Evolutionary conservation across 208 protist species (phyloP).

Genomic region (Wallacemonas sp.): DNA sequence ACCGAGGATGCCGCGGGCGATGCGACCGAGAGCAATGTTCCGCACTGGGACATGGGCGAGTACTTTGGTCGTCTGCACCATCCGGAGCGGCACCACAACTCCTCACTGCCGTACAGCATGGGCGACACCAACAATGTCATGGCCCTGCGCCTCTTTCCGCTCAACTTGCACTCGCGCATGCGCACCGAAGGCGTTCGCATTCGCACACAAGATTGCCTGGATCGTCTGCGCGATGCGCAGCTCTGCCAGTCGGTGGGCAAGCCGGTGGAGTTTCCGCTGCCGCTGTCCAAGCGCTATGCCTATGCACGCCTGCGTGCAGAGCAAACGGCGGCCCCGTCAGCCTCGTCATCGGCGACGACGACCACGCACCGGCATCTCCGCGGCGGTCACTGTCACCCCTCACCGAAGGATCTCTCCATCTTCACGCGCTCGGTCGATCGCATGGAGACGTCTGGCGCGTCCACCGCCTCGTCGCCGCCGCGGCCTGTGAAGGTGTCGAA

Average conservation of each 20-base stretch:
- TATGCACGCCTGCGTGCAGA: not conserved
- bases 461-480: conserved; percentile 10
- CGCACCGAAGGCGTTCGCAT: conserved; percentile 56
- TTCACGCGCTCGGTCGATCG: conserved; percentile 63
- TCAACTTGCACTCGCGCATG: conserved; percentile 58
- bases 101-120: conserved; percentile 46
- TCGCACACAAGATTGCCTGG: conserved; percentile 61
- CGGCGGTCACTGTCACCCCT: conserved; percentile 61
- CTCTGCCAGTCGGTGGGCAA: conserved; percentile 37
- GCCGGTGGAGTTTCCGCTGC: conserved; percentile 54
- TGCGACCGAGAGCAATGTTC: not conserved
- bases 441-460: conserved; percentile 21
- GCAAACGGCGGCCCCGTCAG: not conserved
- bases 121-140: conserved; percentile 69
- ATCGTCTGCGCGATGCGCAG: conserved; percentile 52
- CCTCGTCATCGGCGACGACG: not conserved
- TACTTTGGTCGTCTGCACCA: conserved; percentile 44
- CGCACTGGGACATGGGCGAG: conserved; percentile 39
- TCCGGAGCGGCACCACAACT: conserved; percentile 63
- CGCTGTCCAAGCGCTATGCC: conserved; percentile 22
- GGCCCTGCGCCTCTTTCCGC: conserved; percentile 59
- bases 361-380: conserved; percentile 27
- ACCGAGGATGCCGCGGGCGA: not conserved
- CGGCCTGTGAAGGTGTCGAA: not conserved
- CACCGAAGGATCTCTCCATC: conserved; percentile 58